phyloP scores from a whole-genome alignment of 495 filamentous ascomycete species.

The Parathielavia appendiculata region DNA sequence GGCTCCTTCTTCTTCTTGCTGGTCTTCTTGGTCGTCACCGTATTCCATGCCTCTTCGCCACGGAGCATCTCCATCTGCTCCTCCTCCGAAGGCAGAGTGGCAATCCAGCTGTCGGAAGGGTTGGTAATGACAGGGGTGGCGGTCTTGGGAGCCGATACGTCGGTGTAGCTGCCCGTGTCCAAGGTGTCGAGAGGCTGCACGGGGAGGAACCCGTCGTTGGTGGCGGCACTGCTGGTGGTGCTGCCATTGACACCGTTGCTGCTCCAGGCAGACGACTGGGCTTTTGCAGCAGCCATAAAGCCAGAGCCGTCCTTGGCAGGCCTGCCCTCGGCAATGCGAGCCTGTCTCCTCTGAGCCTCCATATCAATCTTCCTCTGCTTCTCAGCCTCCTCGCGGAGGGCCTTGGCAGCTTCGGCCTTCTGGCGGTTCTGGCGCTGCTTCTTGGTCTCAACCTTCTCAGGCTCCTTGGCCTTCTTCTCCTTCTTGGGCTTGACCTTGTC shows the following conservation, averaged over 20 bases:
- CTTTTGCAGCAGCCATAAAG: conserved; percentile 48
- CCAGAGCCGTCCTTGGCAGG: conserved; percentile 65
- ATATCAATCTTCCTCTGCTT: conserved; percentile 61
- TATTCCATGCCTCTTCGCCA: conserved; percentile 66
- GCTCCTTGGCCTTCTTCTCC: conserved; percentile 54
- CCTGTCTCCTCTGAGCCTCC: conserved; percentile 75
- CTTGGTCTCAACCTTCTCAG: conserved; percentile 66
- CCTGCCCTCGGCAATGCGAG: conserved; percentile 72
- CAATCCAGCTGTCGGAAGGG: conserved; percentile 44
- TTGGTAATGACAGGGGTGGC: conserved; percentile 27
- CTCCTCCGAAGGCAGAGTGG: conserved; percentile 70
- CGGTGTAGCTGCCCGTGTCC: conserved; percentile 38
- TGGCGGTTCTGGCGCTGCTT: conserved; percentile 83
- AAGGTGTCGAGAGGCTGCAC: conserved; percentile 72
- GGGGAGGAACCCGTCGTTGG: conserved; percentile 28
- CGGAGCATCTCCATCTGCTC: conserved; percentile 71
- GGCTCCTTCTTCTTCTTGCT: conserved; percentile 43
- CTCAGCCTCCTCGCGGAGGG: conserved; percentile 66
- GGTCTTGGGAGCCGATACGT: conserved; percentile 25
- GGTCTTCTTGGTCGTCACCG: conserved; percentile 69
- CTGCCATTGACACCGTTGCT: conserved; percentile 38
- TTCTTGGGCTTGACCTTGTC: conserved; percentile 54
- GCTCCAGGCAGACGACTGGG: conserved; percentile 55
- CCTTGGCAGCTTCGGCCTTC: conserved; percentile 72
- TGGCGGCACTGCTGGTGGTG: conserved; percentile 25